Percentiles rank a stretch among this genome's conserved stretches.
These are phyloP conservation scores for Calycina herbarum DNA, from an alignment of 2,329 filamentous ascomycete species.

Conservation along the genomic window DNA sequence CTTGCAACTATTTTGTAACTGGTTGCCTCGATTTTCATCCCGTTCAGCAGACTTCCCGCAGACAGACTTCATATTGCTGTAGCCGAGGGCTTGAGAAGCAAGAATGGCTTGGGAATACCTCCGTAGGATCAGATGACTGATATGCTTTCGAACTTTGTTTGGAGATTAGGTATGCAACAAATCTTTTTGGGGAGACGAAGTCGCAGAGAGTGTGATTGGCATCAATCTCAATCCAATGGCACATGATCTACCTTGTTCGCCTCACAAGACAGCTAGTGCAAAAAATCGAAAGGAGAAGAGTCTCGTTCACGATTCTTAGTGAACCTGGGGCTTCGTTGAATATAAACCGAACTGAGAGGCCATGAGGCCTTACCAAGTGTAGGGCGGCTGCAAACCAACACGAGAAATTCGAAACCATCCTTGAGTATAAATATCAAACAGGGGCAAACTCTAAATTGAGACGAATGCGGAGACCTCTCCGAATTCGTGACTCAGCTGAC, in stretches of 20 bases:
- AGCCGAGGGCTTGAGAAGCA: background rate
- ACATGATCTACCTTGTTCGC: background rate
- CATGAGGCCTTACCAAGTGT: background rate
- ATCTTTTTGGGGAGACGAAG: background rate
- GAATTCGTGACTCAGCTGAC: background rate
- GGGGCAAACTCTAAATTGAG: constrained; percentile 1
- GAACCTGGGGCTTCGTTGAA: no score
- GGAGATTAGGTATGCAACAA: background rate
- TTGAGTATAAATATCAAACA: background rate
- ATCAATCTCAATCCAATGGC: no score
- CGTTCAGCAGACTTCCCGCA: background rate
- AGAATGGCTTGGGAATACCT: background rate
- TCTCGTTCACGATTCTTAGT: no score
- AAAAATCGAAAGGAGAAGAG: no score
- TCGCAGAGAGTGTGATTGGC: background rate
- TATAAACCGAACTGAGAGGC: background rate
- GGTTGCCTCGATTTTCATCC: background rate
- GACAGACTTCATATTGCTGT: background rate
- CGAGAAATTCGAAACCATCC: background rate
- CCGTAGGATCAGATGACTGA: background rate
- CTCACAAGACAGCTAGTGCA: no score
- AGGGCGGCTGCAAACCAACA: background rate
- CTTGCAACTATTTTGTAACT: background rate
- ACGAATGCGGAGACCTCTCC: background rate
- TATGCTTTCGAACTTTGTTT: background rate